phyloP scores from a whole-genome alignment of 2,329 filamentous ascomycete species.

The Ophiostoma perfectum region DNA sequence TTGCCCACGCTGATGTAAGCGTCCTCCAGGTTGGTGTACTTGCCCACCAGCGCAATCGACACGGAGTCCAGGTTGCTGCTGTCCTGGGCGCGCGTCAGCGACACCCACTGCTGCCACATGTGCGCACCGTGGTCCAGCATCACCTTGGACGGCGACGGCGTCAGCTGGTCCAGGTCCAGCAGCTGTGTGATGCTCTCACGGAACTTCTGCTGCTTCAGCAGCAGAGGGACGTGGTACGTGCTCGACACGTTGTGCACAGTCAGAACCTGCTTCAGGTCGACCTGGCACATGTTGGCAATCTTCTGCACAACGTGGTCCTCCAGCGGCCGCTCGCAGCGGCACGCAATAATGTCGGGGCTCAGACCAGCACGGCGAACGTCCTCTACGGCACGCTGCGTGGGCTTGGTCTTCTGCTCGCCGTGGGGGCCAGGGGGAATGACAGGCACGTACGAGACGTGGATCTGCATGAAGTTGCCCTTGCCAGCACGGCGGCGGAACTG shows the following conservation, averaged over 20 bases:
- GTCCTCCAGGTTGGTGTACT: slow-evolving; percentile 81
- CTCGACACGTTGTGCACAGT: slow-evolving; percentile 85
- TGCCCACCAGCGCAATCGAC: slow-evolving; percentile 82
- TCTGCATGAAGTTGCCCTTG: slow-evolving; percentile 77
- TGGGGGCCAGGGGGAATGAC: slow-evolving; percentile 40
- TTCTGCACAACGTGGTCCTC: slow-evolving; percentile 72
- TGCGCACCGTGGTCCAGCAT: slow-evolving; percentile 61
- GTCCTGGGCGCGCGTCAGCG: slow-evolving; percentile 48
- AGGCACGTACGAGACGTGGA: slow-evolving; percentile 84
- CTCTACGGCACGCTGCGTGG: slow-evolving; percentile 85
- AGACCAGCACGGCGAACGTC: slow-evolving; percentile 76
- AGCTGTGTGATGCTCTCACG: slow-evolving; percentile 43
- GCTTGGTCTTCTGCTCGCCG: slow-evolving; percentile 89
- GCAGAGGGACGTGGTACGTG: slow-evolving; percentile 91
- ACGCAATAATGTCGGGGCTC: slow-evolving; percentile 77
- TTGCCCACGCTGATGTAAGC: slow-evolving; percentile 74
- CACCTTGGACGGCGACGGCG: slow-evolving; percentile 48
- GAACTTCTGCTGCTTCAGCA: slow-evolving; percentile 77
- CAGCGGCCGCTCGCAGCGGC: slow-evolving; percentile 76
- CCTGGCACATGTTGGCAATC: slow-evolving; percentile 83
- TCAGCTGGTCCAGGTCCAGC: slow-evolving; percentile 59
- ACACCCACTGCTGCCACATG: slow-evolving; percentile 69
- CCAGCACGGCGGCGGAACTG: slow-evolving; percentile 70
- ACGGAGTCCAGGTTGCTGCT: slow-evolving; percentile 58
- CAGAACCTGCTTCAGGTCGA: slow-evolving; percentile 78